phyloP scores from a whole-genome alignment of 139 green algal genomes.

The Marvania coccoides region DNA sequence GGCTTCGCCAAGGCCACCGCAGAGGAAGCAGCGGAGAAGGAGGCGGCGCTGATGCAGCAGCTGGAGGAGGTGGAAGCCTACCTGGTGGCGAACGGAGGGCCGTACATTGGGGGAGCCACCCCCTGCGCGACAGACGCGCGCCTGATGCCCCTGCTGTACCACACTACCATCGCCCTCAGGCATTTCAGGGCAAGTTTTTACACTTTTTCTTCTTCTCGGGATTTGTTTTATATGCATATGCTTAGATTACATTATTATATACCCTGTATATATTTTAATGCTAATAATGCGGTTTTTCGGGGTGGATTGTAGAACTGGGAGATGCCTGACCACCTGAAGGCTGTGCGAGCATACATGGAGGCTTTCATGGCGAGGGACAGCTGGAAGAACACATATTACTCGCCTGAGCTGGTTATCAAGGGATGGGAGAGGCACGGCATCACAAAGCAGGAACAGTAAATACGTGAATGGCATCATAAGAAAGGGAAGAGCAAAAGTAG shows the following conservation, averaged over 20 bases:
- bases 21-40: slow-evolving; percentile 43
- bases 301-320: neutral
- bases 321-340: slow-evolving; percentile 33
- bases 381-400: slow-evolving; percentile 60
- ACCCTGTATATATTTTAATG: neutral
- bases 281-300: neutral
- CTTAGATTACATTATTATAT: neutral
- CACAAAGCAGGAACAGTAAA: neutral
- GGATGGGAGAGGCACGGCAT: slow-evolving; percentile 44
- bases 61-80: slow-evolving; percentile 32
- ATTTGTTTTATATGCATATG: too few species aligned
- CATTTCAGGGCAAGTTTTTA: slow-evolving; percentile 20
- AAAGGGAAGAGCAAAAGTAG: too few species aligned
- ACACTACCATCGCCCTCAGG: slow-evolving; percentile 35
- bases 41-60: slow-evolving; percentile 17
- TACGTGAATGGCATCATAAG: too few species aligned
- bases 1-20: slow-evolving; percentile 42
- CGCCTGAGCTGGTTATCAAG: slow-evolving; percentile 37
- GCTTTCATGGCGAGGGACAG: slow-evolving; percentile 32
- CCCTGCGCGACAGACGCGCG: slow-evolving; percentile 54
- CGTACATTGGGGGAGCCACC: slow-evolving; percentile 50
- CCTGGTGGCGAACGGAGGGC: slow-evolving; percentile 24
- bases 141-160: slow-evolving; percentile 79
- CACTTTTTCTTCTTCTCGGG: neutral
- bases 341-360: slow-evolving; percentile 52